Evolutionary conservation across 2,329 filamentous ascomycete genomes (phyloP), one percentile per base, ranked within the genome.

Genomic region (Chrysoporthe puriensis): DNA sequence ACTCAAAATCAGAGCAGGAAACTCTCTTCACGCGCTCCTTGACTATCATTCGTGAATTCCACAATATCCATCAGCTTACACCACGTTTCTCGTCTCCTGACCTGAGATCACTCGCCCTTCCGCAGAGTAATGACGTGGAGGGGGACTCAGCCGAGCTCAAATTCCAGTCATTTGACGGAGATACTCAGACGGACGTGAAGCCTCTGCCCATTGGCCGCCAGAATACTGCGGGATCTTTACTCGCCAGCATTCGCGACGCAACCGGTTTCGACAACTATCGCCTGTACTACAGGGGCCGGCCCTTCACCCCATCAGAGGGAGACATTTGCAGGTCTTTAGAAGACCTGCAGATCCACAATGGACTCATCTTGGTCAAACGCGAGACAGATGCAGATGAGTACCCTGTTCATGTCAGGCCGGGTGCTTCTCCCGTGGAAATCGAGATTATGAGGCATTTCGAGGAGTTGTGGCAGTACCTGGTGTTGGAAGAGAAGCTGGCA

Each of bases 401-500:
- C 66, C 75, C 83, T 36, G 72, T 81, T 70, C 74, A 82, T 42
- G 79, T 84, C 63, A 83, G 81, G 70, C 84, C 79, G 63, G 87
- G 81, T 62, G 86, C 81, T 59, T 89, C 81, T 70, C 85, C 81
- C 46, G 85, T 98, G 2, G 93, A 98, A 75, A 84, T 87, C 14
- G 92, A 95, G 73, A 89, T 98, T 32, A 81, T 96, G 72, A 85
- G 89, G 67, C 92, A 96, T 77, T 97, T 97, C 74, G 86, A 92
- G 64, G 89, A 95, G 69, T 80, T 99, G 34, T 97, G 96, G 84
- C 86, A 88, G 56, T 91, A 95, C 73, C 83, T 98, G 64, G 88
- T 89, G 71, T 86, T 94, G 79, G 86, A 92, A 57, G 89, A 94
- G 68, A 83, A 81, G 62, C 80, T 93, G 54, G 89, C 91, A 7